phyloP scores from a whole-genome alignment of 805 yeast species.

The Pichia heedii region DNA sequence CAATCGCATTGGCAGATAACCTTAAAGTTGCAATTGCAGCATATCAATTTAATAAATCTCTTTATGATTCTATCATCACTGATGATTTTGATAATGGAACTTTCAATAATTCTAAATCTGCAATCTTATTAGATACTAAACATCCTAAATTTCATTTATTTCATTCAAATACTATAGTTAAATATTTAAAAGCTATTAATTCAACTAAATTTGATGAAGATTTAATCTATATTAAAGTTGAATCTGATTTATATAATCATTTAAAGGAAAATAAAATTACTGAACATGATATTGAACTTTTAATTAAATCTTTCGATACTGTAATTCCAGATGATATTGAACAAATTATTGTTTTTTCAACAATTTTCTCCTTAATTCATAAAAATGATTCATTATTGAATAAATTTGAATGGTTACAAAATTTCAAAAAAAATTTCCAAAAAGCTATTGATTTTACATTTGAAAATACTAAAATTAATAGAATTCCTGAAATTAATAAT shows the following conservation, averaged over 20 bases:
- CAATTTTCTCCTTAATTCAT: slow-evolving; percentile 38
- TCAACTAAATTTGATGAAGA: slow-evolving; percentile 6
- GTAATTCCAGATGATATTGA: slow-evolving; percentile 30
- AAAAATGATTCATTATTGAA: background rate
- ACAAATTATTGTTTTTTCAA: slow-evolving; percentile 51
- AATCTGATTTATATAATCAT: slow-evolving; percentile 34
- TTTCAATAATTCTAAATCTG: slow-evolving; percentile 8
- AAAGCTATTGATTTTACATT: slow-evolving; percentile 40
- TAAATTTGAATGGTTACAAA: slow-evolving; percentile 31
- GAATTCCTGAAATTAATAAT: slow-evolving; percentile 34
- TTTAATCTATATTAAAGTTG: slow-evolving; percentile 29
- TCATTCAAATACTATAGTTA: slow-evolving; percentile 64
- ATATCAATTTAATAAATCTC: slow-evolving; percentile 14
- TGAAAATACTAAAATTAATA: slow-evolving; percentile 35
- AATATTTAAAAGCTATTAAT: slow-evolving; percentile 39
- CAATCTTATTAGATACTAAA: slow-evolving; percentile 25
- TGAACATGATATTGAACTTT: slow-evolving; percentile 2
- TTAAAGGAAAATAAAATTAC: slow-evolving; percentile 29
- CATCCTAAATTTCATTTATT: slow-evolving; percentile 37
- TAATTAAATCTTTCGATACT: slow-evolving; percentile 15
- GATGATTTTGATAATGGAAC: slow-evolving; percentile 3
- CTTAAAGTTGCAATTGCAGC: slow-evolving; percentile 38
- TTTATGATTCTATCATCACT: slow-evolving; percentile 1
- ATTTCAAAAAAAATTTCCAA: slow-evolving; percentile 35
- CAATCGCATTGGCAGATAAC: slow-evolving; percentile 29